Conservation (phyloP, 2,329 filamentous ascomycete species). For the Zymoseptoria crescenta region DNA sequence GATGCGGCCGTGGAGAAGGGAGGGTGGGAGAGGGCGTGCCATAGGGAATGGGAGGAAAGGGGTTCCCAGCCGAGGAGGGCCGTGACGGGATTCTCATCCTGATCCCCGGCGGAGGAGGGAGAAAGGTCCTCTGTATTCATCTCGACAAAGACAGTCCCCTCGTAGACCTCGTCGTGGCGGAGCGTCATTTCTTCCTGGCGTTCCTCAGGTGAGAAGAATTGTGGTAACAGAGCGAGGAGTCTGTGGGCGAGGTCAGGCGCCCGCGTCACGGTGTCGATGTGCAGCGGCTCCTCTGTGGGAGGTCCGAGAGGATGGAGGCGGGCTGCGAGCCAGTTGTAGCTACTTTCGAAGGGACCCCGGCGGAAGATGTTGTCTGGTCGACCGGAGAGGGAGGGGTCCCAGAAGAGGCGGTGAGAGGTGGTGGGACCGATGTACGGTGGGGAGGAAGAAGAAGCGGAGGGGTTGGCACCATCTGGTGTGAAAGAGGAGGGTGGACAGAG, state of each 20-base stretch:
- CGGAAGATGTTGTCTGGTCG: background rate
- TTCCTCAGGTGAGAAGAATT: background rate
- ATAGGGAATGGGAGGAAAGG: background rate
- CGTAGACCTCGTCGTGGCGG: conserved; percentile 3
- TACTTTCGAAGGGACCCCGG: background rate
- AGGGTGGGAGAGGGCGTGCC: background rate
- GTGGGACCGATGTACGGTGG: background rate
- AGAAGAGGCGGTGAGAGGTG: background rate
- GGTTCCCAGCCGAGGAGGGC: conserved; percentile 9
- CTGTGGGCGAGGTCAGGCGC: background rate
- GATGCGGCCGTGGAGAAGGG: background rate
- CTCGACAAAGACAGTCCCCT: conserved; percentile 1
- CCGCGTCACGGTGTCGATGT: background rate
- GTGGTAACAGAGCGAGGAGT: background rate
- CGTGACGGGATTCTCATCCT: background rate
- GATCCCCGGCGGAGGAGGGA: background rate
- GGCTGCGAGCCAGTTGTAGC: background rate
- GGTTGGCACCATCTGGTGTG: no score
- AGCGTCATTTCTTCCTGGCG: background rate
- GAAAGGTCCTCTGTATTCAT: no score
- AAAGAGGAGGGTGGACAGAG: background rate
- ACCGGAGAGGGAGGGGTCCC: background rate
- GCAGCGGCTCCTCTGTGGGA: background rate
- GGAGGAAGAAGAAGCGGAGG: background rate
- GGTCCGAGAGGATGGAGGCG: background rate